Evolutionary conservation across 768 basidiomycete species (phyloP).

Genomic region (Leccinum sublutescens): DNA sequence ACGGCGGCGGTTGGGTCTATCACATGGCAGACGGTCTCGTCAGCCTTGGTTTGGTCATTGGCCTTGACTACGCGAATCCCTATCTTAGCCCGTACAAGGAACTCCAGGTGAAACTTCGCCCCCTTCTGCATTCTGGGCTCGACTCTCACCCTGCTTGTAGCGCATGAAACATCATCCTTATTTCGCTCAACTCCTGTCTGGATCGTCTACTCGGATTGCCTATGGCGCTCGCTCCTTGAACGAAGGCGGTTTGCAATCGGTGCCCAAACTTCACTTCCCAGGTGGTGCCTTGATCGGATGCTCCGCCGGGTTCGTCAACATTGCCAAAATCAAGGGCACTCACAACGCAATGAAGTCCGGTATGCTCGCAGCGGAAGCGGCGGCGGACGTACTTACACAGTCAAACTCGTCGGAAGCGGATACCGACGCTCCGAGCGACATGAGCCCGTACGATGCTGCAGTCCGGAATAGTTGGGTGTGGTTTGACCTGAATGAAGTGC

Average conservation of each 20-base stretch:
- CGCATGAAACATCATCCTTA: constrained; percentile 97
- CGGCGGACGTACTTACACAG: constrained; percentile 56
- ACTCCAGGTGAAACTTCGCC: constrained; percentile 64
- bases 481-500: constrained; percentile 82
- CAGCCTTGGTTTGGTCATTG: constrained; percentile 87
- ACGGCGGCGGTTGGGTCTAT: constrained; percentile 90
- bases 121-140: background rate
- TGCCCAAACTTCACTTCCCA: constrained; percentile 85
- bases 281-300: constrained; percentile 95
- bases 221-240: constrained; percentile 90
- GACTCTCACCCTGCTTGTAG: constrained; percentile 33
- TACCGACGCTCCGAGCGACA: constrained; percentile 42
- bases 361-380: constrained; percentile 93
- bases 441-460: constrained; percentile 69
- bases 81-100: constrained; percentile 91
- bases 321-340: constrained; percentile 97
- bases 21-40: constrained; percentile 94
- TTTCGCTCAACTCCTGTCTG: constrained; percentile 76
- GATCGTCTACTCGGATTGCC: constrained; percentile 70
- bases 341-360: constrained; percentile 99
- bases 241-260: constrained; percentile 91
- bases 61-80: constrained; percentile 93
- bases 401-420: constrained; percentile 13
- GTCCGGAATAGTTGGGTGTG: constrained; percentile 82
- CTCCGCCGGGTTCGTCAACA: constrained; percentile 93